Percentiles rank a stretch among this genome's conserved stretches.
phyloP scores from a whole-genome alignment of 257 asterid genomes.

The Jasminum sambac region DNA sequence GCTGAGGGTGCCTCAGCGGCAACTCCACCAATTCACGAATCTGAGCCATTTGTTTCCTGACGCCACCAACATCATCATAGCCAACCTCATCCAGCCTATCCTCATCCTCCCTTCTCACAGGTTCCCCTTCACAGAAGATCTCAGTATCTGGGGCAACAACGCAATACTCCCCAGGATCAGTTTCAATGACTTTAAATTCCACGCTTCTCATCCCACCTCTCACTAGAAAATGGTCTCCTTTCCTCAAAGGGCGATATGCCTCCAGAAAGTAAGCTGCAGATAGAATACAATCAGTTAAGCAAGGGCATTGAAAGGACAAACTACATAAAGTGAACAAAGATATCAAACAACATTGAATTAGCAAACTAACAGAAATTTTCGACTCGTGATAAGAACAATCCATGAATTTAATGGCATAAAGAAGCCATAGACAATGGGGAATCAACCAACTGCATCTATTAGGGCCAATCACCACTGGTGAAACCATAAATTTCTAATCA shows the following conservation, averaged over 20 bases:
- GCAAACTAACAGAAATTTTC: not conserved
- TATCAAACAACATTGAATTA: not conserved
- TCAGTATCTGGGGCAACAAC: conserved; percentile 62
- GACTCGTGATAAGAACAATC: not conserved
- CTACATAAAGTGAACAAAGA: not conserved
- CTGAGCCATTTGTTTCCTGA: conserved; percentile 60
- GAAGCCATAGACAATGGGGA: not conserved
- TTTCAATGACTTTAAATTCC: conserved; percentile 53
- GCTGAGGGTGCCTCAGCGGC: conserved; percentile 60
- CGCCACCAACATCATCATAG: conserved; percentile 59
- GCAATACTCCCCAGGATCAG: conserved; percentile 59
- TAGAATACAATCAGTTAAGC: conserved; percentile 3
- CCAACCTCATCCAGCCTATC: conserved; percentile 58
- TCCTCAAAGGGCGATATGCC: conserved; percentile 53
- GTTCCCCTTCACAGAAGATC: conserved; percentile 61
- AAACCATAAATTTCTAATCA: not conserved
- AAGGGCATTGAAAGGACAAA: not conserved
- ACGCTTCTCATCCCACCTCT: conserved; percentile 60
- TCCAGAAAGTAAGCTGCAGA: conserved; percentile 50
- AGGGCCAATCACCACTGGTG: not conserved
- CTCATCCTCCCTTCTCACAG: conserved; percentile 56
- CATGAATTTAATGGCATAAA: not conserved
- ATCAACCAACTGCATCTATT: not conserved
- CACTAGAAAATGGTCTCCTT: conserved; percentile 58
- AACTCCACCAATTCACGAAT: conserved; percentile 55